Evolutionary conservation across 306 rosid genomes (phyloP), one percentile per base, ranked within the genome.

Genomic region (Fragaria ananassa): DNA sequence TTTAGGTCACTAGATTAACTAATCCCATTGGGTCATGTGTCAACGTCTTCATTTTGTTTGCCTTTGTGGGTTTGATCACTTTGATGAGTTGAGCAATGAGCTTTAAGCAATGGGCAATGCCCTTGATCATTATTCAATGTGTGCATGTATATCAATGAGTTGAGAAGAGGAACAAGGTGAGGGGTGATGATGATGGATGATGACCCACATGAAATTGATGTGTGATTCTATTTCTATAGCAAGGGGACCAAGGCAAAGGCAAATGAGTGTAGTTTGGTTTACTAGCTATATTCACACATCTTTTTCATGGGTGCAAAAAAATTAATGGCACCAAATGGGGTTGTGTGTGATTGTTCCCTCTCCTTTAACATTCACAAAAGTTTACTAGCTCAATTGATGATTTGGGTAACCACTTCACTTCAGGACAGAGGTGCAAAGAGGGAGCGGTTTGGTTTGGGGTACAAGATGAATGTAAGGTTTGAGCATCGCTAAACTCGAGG

Each of bases 141-240:
- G 44, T 58, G 83, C 31, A 83, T 76, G 81, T 69, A 77, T 70
- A 54, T 76, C 82, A 83, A 75, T 76, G 70, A 77, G 73, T 65
- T 56, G 35, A 53, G 76, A 29, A 63, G 71, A 80, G 49, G 83
- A 84, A 72, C 68, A 85, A 74, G 85, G 83, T 81, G 18, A 64
- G 74, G 79, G 78, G 79, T 66, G 79, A 31, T 62, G 42, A 11
- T 57, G 35, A 14, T 29, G 21, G 29, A 21, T 44, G 42, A 10
- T 66, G 91, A 85, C 90, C 91, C 85, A 86, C 90, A 82, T 82
- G 83, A 84, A 87, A 83, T 81, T 49, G 93, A 89, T 83, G 85
- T 87, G 90, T 81, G 92, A 91, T 89, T 89, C 92, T 88, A 64
- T 64, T 64, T 64, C 6, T 18, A 79, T 78, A 73, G 41, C 49